Percentiles rank a stretch among this genome's conserved stretches.
These are phyloP conservation scores for Plasmopara viticola DNA, from an alignment of 352 stramenopile genomes.

Conservation along the genomic window DNA sequence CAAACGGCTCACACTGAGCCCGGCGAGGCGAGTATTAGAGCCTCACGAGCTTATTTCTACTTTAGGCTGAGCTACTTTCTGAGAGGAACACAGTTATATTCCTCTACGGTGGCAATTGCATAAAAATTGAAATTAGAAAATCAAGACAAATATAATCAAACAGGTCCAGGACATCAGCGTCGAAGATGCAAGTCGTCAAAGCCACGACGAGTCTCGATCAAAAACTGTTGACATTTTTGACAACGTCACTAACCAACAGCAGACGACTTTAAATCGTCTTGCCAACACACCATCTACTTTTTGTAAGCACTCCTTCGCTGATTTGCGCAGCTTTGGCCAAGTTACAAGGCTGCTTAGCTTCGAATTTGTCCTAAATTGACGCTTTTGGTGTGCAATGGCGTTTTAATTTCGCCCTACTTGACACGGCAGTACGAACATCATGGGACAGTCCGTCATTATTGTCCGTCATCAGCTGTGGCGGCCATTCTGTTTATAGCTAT, in stretches of 20 bases:
- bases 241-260: slow-evolving; percentile 29
- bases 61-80: no score
- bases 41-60: no score
- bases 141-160: no score
- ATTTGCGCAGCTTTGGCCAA: slow-evolving; percentile 27
- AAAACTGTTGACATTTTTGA: slow-evolving; percentile 19
- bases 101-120: no score
- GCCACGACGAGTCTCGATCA: slow-evolving; percentile 16
- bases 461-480: no score
- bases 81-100: no score
- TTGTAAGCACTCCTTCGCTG: slow-evolving; percentile 30
- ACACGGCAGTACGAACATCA: slow-evolving; percentile 26
- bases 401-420: slow-evolving; percentile 23
- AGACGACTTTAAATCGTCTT: slow-evolving; percentile 28
- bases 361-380: slow-evolving; percentile 6
- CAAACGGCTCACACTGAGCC: no score
- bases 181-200: slow-evolving; percentile 21
- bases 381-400: slow-evolving; percentile 16
- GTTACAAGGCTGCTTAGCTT: slow-evolving; percentile 23
- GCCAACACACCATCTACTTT: slow-evolving; percentile 26
- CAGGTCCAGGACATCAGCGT: slow-evolving; percentile 4
- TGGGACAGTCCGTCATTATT: no score
- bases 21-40: no score
- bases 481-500: no score
- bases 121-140: no score